Base-by-base conservation (phyloP, 805 yeast species). In the Yamadazyma endophytica region DNA sequence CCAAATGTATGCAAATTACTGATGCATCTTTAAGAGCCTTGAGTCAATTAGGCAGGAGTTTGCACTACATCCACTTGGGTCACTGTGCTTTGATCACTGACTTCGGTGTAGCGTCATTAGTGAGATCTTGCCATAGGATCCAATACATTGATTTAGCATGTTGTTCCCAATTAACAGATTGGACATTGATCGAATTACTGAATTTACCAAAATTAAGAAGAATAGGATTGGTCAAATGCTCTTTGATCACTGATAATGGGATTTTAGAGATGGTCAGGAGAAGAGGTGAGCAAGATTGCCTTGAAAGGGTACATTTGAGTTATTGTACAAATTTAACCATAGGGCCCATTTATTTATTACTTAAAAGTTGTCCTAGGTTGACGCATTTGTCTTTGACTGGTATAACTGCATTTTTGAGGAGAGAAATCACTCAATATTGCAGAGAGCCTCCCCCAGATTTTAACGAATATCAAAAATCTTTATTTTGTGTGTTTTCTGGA, bases 81-180 rank as follows among this genome's bases (percentile, higher is more conserved):
- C 97, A 90, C 61, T 92, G 98, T 63, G 73, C 79, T 27, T 77
- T 82, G 49, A 83, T 90, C 35, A 90, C 97, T 1, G 97, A 90
- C 60, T 73, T 69, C 39, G 97, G 97, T 13, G 92, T 92, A 12
- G 72, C 76, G 17, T 68, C 74, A 8, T 65, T 90, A 38, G 84
- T 86, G 9, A 72, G 82, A 42, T 70, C 73, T 28, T 92, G 97
- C 50, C 83, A 82, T 36, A 69, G 96, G 36, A 77, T 90, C 35
- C 94, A 86, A 48, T 90, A 89, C 55, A 86, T 90, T 42, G 98
- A 90, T 59, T 74, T 92, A 37, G 97, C 97, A 11, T 89, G 97
- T 57, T 90, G 98, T 54, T 68, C 82, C 1, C 94, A 86, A 54
- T 68, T 90, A 33, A 88, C 97, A 2, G 86, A 92, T 60, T 73